phyloP scores from a whole-genome alignment of 2,329 filamentous ascomycete genomes.

The Cephalotrichum gorgonifer region DNA sequence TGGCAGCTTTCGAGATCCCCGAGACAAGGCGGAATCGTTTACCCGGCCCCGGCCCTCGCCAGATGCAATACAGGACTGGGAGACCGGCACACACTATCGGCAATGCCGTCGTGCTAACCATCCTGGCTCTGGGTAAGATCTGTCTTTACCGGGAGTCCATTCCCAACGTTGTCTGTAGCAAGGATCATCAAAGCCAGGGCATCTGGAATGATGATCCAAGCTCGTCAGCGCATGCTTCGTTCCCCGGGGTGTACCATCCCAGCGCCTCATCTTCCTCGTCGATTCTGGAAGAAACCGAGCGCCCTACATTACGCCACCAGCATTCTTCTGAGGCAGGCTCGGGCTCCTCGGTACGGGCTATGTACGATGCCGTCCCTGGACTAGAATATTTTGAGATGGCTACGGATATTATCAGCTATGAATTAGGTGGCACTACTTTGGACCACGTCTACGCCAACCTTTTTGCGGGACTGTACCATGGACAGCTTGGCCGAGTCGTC shows the following conservation, averaged over 20 bases:
- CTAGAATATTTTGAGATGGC: conserved; percentile 83
- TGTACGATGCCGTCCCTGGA: conserved; percentile 79
- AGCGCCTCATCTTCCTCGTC: conserved; percentile 23
- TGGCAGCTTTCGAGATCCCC: conserved; percentile 14
- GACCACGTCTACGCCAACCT: conserved; percentile 78
- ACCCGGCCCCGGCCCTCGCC: conserved; percentile 26
- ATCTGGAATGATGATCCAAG: conserved; percentile 25
- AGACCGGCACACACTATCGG: conserved; percentile 57
- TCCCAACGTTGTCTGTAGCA: conserved; percentile 41
- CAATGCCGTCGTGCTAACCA: conserved; percentile 71
- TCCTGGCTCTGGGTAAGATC: conserved; percentile 80
- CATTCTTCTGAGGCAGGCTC: conserved; percentile 36
- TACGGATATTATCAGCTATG: conserved; percentile 74
- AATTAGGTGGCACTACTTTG: conserved; percentile 68
- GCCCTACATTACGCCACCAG: conserved; percentile 33
- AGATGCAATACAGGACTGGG: conserved; percentile 24
- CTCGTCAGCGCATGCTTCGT: conserved; percentile 10
- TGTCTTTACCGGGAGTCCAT: conserved; percentile 47
- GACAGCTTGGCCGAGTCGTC: conserved; percentile 75
- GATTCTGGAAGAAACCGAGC: conserved; percentile 39
- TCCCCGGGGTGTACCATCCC: conserved; percentile 40
- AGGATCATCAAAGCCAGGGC: background rate
- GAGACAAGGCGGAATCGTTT: conserved; percentile 47
- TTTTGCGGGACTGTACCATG: conserved; percentile 78
- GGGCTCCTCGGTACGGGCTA: conserved; percentile 33